Evolutionary conservation across 1,139 yeast species (phyloP).

Genomic region (Yamadazyma blattariae): DNA sequence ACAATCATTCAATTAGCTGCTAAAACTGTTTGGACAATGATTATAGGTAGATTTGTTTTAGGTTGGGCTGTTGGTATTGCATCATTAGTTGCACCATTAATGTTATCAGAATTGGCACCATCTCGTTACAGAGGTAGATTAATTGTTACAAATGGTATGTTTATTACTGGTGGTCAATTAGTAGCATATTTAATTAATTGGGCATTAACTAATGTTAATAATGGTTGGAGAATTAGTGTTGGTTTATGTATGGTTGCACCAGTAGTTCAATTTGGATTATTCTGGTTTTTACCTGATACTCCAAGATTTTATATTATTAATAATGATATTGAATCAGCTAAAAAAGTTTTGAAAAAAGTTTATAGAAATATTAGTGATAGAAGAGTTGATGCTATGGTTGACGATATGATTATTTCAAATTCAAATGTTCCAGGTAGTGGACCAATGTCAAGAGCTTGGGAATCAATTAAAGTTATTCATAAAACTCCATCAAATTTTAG

Average conservation of each 20-base stretch:
- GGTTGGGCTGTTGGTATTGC: slow-evolving; percentile 98
- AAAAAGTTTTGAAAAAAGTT: slow-evolving; percentile 56
- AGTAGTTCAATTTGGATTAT: slow-evolving; percentile 68
- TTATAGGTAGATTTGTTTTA: slow-evolving; percentile 83
- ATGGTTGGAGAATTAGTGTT: slow-evolving; percentile 93
- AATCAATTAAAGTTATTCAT: slow-evolving; percentile 68
- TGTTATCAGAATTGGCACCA: slow-evolving; percentile 90
- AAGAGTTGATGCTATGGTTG: slow-evolving; percentile 54
- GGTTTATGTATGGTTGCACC: slow-evolving; percentile 91
- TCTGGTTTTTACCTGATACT: slow-evolving; percentile 89
- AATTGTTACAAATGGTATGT: slow-evolving; percentile 64
- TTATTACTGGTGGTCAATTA: slow-evolving; percentile 88
- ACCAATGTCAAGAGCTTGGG: slow-evolving; percentile 53
- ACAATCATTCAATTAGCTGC: slow-evolving; percentile 82
- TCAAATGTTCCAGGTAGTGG: slow-evolving; percentile 63
- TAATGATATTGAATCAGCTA: slow-evolving; percentile 64
- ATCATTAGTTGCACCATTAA: slow-evolving; percentile 84
- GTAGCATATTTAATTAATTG: slow-evolving; percentile 93
- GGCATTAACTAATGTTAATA: slow-evolving; percentile 66
- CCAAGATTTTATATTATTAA: slow-evolving; percentile 84
- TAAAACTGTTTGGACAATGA: slow-evolving; percentile 84
- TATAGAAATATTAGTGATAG: slow-evolving; percentile 57
- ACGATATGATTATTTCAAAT: slow-evolving; percentile 56
- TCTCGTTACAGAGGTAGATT: slow-evolving; percentile 86
- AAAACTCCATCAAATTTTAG: slow-evolving; percentile 77